Base-by-base conservation (phyloP, 2,329 filamentous ascomycete species). In the Ophiostoma himal-ulmi region DNA sequence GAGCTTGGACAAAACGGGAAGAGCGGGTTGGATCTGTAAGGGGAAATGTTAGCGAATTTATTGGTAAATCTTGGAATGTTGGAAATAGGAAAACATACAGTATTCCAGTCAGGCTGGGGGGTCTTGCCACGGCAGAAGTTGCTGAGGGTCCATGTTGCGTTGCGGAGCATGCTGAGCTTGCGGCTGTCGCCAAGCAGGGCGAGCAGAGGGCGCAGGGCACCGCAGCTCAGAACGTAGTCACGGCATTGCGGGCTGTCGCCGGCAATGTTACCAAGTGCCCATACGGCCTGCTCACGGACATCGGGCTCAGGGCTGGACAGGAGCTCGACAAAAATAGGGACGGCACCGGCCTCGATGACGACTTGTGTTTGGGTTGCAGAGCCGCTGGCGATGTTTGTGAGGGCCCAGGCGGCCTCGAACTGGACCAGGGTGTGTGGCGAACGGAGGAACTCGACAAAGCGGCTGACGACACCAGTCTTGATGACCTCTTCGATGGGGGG, bases 61-160 rank as follows among this genome's bases (percentile, higher is more conserved):
- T 14, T 20, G 57, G 17, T 17, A 22, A 11, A 30, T 5, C 17
- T 3, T 22, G 36, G 57, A 44, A 54, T 17, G n/a, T 22, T n/a
- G 5, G 20, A 26, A 48, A n/a, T 2, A 37, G 5, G 1, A 52
- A 64, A 62, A 86, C 92, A 82, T 86, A 97, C 93, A 52, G 93
- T 97, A 78, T 89, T 88, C 95, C 95, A 99, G 79, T 99, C 95
- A 66, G 95, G 95, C 83, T 99, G 95, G 68, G 95, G 95, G 10
- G 94, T 97, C 88, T 99, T 99, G 82, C 95, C 95, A 85, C 95
- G 93, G 84, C 95, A 99, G 84, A 99, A 99, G 86, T 99, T 99
- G 87, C 95, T 98, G 71, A 99, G 84, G 64, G 95, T 99, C 95
- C 95, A 99, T 34, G 95, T 99, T 48, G 95, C 95, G 80, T 99